Percentiles rank a stretch among this genome's conserved stretches.
Conservation (phyloP, 257 asterid species). For the Gynochthodes officinalis region DNA sequence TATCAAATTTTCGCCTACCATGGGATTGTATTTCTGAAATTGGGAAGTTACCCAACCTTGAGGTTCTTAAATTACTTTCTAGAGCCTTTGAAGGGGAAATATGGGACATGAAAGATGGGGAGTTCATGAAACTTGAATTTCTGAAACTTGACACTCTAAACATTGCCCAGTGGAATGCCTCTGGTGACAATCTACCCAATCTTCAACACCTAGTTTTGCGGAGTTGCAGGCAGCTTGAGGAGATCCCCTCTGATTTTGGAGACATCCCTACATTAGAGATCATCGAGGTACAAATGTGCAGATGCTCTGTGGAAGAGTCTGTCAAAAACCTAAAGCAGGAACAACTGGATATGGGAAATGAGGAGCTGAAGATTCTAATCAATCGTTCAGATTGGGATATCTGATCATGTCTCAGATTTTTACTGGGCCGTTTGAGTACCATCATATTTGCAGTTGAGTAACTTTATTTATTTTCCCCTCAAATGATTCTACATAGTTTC, state of each 20-base stretch:
- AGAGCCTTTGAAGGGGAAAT: slow-evolving; percentile 4
- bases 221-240: slow-evolving; percentile 10
- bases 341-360: neutral
- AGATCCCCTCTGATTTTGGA: neutral
- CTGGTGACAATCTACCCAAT: neutral
- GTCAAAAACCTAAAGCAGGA: neutral
- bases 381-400: neutral
- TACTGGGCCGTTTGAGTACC: neutral
- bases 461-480: neutral
- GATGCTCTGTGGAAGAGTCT: neutral
- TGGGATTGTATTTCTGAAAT: neutral
- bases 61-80: slow-evolving; percentile 5
- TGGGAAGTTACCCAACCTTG: neutral
- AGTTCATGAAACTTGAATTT: slow-evolving; percentile 6
- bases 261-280: neutral
- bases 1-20: slow-evolving; percentile 4
- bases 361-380: neutral
- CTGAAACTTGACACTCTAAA: slow-evolving; percentile 2
- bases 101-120: slow-evolving; percentile 1
- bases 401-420: neutral
- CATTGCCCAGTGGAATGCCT: slow-evolving; percentile 8
- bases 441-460: neutral
- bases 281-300: neutral
- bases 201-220: slow-evolving; percentile 12
- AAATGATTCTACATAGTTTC: neutral